Evolutionary conservation across 345 rosid genomes (phyloP).

Genomic region (Ceriops zippeliana): DNA sequence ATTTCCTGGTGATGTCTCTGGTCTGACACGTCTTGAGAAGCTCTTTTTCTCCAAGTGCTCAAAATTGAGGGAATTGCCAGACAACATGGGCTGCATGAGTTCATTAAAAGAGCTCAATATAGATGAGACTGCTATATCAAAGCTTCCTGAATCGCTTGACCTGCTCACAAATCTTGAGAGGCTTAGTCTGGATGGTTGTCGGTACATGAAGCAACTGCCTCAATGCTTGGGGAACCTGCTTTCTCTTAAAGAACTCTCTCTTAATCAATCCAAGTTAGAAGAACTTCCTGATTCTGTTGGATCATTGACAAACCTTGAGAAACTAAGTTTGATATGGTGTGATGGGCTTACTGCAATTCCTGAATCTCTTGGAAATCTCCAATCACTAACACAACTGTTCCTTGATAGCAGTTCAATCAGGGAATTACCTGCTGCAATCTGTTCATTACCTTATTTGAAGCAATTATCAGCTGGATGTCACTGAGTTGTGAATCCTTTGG

Average conservation of each 20-base stretch:
- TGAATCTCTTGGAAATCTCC: conserved; percentile 36
- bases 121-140: conserved; percentile 37
- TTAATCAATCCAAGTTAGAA: conserved; percentile 31
- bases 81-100: conserved; percentile 37
- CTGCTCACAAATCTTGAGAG: conserved; percentile 41
- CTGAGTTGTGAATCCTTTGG: too few relatives aligned
- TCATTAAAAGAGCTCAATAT: conserved; percentile 42
- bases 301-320: conserved; percentile 39
- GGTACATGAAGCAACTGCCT: conserved; percentile 32
- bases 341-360: conserved; percentile 32
- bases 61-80: conserved; percentile 37
- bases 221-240: conserved; percentile 27
- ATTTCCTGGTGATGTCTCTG: conserved; percentile 39
- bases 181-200: conserved; percentile 35
- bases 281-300: conserved; percentile 38
- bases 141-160: conserved; percentile 42
- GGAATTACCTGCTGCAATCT: conserved; percentile 40
- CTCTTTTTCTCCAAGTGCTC: conserved; percentile 38
- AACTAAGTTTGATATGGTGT: conserved; percentile 33
- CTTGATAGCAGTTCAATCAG: conserved; percentile 22
- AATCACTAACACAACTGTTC: conserved; percentile 23
- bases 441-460: conserved; percentile 35
- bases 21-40: conserved; percentile 36
- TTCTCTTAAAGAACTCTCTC: conserved; percentile 38
- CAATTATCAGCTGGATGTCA: conserved; percentile 17